Evolutionary conservation across 768 basidiomycete species (phyloP), one percentile per base, ranked within the genome.

Genomic region (Mrakia blollopis): DNA sequence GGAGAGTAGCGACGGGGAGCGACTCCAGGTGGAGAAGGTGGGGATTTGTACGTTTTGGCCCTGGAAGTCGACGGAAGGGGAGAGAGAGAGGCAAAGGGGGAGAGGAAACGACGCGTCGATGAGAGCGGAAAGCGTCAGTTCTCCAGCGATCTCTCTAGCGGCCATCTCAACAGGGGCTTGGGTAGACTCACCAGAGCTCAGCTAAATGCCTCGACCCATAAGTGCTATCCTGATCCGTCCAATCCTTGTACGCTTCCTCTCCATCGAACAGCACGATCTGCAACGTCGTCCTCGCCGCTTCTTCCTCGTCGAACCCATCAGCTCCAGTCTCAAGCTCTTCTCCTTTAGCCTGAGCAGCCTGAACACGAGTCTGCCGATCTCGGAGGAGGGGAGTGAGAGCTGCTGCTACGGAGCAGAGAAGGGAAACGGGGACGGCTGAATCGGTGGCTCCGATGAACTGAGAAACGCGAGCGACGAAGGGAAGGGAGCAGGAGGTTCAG

Each of bases 381-480:
- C 57, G 50, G 0, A 84, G 80, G 11, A 79, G 80, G 30, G 81
- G 89, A 78, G 92, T 88, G 54, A 98, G 84, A 8, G 91, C 85
- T 83, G 94, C 92, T 0, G 94, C 97, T 23, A 98, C 85, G 83
- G 98, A 94, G 39, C 98, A 88, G 86, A 99, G 88, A 84, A 98
- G 90, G 6, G 94, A 93, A 80, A 95, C 98, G 3, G 97, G 90
- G 47, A 93, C 94, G 9, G 95, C 97, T 0, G 94, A 97, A 82
- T 99, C 97, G 14, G 94, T 98, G 13, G 97, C 97, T 47, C 97
- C 97, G 81, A 99, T 86, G 82, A 99, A 99, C 92, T 98, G 84
- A 30, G 30, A 47, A 30, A 47, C 13, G 44, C 18, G 18, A 35
- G 7, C 25, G 41, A 23, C 41, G 18, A 44, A 71, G 25, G 69